Evolutionary conservation across 805 yeast species (phyloP).

Genomic region (Barnettozyma populi): DNA sequence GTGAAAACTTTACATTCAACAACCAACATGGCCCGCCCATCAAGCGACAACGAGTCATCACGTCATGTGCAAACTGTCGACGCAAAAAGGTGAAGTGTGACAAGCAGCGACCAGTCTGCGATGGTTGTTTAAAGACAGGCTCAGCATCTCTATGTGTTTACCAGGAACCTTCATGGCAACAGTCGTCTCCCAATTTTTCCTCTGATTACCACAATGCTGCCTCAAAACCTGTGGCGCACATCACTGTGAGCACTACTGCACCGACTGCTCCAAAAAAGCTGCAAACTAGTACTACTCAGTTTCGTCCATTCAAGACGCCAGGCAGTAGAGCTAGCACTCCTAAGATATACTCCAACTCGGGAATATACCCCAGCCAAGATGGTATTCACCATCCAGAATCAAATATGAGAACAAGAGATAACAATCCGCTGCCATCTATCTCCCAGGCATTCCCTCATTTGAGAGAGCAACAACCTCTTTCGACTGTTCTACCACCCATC

Average conservation of each 20-base stretch:
- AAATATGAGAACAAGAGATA: not conserved
- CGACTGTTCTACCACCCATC: not conserved
- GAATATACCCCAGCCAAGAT: not conserved
- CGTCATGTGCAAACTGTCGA: slow-evolving; percentile 25
- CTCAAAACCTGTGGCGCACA: slow-evolving; percentile 24
- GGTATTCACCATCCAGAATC: not conserved
- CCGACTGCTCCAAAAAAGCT: not conserved
- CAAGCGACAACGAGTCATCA: slow-evolving; percentile 18
- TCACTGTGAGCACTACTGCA: slow-evolving; percentile 1
- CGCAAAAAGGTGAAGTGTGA: slow-evolving; percentile 32
- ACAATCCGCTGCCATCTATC: not conserved
- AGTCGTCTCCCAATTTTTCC: slow-evolving; percentile 27
- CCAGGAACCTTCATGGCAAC: slow-evolving; percentile 53
- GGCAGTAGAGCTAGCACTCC: not conserved
- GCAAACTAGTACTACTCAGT: not conserved
- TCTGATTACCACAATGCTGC: slow-evolving; percentile 17
- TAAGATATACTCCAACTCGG: not conserved
- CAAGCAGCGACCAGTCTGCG: slow-evolving; percentile 46
- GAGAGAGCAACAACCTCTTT: not conserved
- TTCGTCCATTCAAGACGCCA: not conserved
- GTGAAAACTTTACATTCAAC: not conserved
- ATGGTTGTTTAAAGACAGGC: slow-evolving; percentile 45
- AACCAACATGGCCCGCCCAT: slow-evolving; percentile 4
- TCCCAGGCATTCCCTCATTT: not conserved
- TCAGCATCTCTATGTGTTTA: slow-evolving; percentile 44